phyloP scores from a whole-genome alignment of 208 protist genomes.

The Crithidia thermophila region DNA sequence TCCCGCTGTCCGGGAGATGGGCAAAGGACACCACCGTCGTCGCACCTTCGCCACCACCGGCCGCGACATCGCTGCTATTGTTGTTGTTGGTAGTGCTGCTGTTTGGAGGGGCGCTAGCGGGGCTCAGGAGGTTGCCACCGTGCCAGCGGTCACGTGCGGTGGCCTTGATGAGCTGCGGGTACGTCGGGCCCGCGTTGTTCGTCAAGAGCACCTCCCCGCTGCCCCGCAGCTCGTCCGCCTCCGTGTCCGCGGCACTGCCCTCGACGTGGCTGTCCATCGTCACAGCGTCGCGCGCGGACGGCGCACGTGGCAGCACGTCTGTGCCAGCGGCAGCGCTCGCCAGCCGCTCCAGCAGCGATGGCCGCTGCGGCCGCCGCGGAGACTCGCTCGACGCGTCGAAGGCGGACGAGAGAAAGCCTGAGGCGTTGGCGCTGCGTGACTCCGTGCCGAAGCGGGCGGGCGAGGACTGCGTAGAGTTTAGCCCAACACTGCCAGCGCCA shows the following conservation, averaged over 20 bases:
- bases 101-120: constrained; percentile 12
- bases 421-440: constrained; percentile 23
- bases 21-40: background rate
- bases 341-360: constrained; percentile 18
- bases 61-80: background rate
- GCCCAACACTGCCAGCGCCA: background rate
- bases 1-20: background rate
- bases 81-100: background rate
- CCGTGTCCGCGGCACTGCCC: background rate
- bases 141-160: constrained; percentile 34
- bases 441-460: background rate
- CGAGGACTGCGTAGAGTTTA: constrained; percentile 4
- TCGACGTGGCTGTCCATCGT: background rate
- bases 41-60: background rate
- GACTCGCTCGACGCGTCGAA: constrained; percentile 4
- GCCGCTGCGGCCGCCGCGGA: constrained; percentile 10
- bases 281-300: background rate
- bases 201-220: constrained; percentile 18
- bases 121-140: constrained; percentile 24
- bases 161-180: constrained; percentile 20
- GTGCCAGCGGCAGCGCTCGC: constrained; percentile 1
- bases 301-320: constrained; percentile 2
- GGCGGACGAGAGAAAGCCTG: constrained; percentile 6
- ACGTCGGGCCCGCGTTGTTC: constrained; percentile 17
- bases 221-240: constrained; percentile 1